Percentiles rank a stretch among this genome's conserved stretches.
These are phyloP conservation scores for Nicotiana obtusifolia DNA, from an alignment of 257 asterid species.

Conservation along the genomic window DNA sequence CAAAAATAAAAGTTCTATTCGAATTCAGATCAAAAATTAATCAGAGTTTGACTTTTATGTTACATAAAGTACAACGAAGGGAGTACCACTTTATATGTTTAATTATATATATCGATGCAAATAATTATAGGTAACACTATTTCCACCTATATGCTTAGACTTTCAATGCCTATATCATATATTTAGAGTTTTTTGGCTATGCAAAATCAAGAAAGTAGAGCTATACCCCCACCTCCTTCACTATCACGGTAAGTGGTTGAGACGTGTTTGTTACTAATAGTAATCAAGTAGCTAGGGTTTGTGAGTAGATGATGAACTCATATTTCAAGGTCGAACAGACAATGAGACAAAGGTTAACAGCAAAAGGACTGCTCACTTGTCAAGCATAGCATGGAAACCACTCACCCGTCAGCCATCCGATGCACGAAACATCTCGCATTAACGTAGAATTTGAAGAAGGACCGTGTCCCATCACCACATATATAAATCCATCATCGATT, in stretches of 20 bases:
- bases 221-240: too few species aligned
- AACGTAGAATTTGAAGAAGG: rapidly evolving
- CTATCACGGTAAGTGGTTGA: neutral
- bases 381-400: constrained; percentile 61
- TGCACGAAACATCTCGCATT: too few species aligned
- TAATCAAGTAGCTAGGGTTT: neutral
- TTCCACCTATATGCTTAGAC: neutral
- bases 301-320: neutral
- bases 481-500: neutral
- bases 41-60: too few species aligned
- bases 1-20: too few species aligned
- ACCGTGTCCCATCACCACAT: neutral
- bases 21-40: too few species aligned
- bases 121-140: neutral
- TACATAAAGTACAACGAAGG: too few species aligned
- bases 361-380: constrained; percentile 47
- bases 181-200: neutral
- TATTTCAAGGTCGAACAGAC: constrained; percentile 73
- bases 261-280: neutral
- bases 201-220: neutral
- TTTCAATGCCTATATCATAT: neutral
- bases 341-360: constrained; percentile 53
- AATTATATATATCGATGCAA: too few species aligned
- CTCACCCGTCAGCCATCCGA: constrained; percentile 15
- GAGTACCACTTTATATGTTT: too few species aligned